Base-by-base conservation (phyloP, 2,329 filamentous ascomycete species). In the Calcarisporium arbuscula region DNA sequence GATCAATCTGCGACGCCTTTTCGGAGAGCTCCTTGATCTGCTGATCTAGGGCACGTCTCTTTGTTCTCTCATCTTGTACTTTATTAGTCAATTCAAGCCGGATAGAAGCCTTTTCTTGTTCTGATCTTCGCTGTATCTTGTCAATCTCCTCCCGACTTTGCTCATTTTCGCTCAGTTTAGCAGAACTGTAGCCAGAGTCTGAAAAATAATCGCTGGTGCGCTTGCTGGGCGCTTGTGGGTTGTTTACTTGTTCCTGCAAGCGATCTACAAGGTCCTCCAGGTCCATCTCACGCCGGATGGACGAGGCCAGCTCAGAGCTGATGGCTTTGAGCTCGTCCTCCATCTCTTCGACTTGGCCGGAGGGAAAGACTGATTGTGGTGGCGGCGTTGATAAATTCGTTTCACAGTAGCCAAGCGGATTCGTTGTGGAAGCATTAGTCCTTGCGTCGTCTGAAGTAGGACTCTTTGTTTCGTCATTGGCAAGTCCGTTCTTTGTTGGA, bases 191-290 rank as follows among this genome's bases (percentile, higher is more conserved):
- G 20, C 92, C 92, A 6, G 89, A 95, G 58, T 98, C 92, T 3
- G 92, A 98, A 57, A 92, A 98, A 64, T 98, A 96, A 62, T 98
- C 92, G 62, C 92, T 96, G 8, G 86, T 94, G 41, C 90, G 77
- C 56, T 84, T 82, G 43, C 75, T 80, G 19, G 72, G 50, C 47
- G 67, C 54, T 58, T 69, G 62, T 51, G 70, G 53, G 60, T 78
- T 71, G 58, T 69, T 72, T 43, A 72, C 70, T 52, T 95, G 88
- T n/a, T 78, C 67, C 56, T 95, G 89, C 48, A 94, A 65, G 38
- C 84, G 74, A 46, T 98, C 92, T 1, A 96, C 81, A 30, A 96
- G 71, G 58, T 98, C 92, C 60, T 98, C 92, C 20, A 98, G 64
- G 49, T 98, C 92, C 76, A 98, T 90, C 65, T 98, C 92, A 41